These are phyloP conservation scores for Chlamydomonas urium DNA, from an alignment of 139 green algal species.

Conservation along the genomic window DNA sequence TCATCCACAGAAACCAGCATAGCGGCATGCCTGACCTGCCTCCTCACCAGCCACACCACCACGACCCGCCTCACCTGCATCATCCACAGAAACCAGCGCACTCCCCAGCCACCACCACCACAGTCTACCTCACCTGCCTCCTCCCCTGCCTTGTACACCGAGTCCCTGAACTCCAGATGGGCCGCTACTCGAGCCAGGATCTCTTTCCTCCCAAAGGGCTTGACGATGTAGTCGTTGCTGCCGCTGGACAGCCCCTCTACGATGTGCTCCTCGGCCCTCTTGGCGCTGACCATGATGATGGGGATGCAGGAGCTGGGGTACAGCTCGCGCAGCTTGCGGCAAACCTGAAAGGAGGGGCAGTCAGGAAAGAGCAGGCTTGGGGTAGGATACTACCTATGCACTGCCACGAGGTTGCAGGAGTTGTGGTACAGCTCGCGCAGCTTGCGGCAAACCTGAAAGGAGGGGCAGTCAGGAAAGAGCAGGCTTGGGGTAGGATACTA, in stretches of 20 bases:
- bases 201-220: constrained; percentile 57
- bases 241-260: constrained; percentile 56
- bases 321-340: constrained; percentile 35
- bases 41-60: too few species aligned
- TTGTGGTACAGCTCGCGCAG: constrained; percentile 43
- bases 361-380: too few species aligned
- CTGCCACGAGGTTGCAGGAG: constrained; percentile 60
- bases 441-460: constrained; percentile 39
- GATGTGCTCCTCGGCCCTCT: constrained; percentile 64
- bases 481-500: too few species aligned
- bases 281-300: constrained; percentile 67
- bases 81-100: too few species aligned
- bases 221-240: constrained; percentile 58
- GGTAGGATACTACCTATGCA: too few species aligned
- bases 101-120: too few species aligned
- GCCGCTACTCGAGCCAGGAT: constrained; percentile 59
- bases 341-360: constrained; percentile 29
- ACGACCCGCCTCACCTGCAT: too few species aligned
- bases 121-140: background rate
- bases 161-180: constrained; percentile 53
- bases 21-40: too few species aligned
- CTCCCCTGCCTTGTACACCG: constrained; percentile 18
- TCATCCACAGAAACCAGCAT: too few species aligned
- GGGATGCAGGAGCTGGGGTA: constrained; percentile 58
- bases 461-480: too few species aligned